Evolutionary conservation across 345 rosid species (phyloP).

Genomic region (Populus alba): DNA sequence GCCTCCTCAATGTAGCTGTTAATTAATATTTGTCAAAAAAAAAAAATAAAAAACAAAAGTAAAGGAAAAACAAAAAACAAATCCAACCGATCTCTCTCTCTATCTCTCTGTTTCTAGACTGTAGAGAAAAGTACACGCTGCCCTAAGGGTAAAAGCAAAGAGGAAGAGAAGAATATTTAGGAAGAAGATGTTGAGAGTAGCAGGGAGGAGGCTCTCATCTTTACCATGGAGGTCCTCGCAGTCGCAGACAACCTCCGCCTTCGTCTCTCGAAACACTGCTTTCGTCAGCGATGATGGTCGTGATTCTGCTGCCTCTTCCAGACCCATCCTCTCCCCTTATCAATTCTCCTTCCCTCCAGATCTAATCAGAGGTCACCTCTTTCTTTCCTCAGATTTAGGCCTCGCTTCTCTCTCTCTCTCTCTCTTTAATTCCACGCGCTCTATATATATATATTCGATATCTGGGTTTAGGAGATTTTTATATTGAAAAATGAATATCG

Average conservation of each 20-base stretch:
- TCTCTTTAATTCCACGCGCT: background rate
- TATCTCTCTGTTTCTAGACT: background rate
- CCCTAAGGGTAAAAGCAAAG: background rate
- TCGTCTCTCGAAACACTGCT: conserved; percentile 32
- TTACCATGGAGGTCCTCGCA: conserved; percentile 39
- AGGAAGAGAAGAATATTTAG: background rate
- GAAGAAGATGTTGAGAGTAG: conserved; percentile 64
- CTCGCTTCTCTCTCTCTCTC: background rate
- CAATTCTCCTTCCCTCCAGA: conserved; percentile 25
- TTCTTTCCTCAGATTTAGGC: background rate
- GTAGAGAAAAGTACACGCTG: background rate
- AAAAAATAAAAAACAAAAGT: background rate
- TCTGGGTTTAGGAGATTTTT: background rate
- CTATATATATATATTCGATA: background rate
- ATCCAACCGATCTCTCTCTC: background rate
- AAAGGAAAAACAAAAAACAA: background rate
- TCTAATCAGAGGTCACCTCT: conserved; percentile 54
- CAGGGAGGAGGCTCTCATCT: conserved; percentile 71
- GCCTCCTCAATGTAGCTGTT: background rate
- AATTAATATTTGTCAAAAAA: background rate
- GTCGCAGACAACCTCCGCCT: conserved; percentile 35
- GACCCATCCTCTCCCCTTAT: conserved; percentile 37
- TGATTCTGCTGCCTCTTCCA: conserved; percentile 19
- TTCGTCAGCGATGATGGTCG: conserved; percentile 18
- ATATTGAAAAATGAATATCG: background rate